These are phyloP conservation scores for Lagerstroemia speciosa DNA, from an alignment of 345 rosid genomes.

Conservation along the genomic window DNA sequence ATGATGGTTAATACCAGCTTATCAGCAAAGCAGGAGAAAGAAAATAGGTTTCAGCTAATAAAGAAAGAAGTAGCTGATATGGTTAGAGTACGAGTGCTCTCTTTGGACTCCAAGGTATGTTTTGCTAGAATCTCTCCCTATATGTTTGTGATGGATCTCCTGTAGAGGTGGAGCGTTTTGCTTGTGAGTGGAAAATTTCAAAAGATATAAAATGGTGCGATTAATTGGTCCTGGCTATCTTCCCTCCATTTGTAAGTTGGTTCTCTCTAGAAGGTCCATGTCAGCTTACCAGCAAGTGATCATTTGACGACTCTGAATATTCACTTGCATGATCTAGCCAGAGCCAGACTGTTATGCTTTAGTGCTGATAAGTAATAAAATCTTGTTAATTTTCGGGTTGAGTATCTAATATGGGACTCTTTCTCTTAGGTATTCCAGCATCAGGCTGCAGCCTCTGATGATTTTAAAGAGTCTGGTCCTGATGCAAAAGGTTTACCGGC, in stretches of 20 bases:
- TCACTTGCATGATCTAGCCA: background rate
- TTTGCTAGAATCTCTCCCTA: background rate
- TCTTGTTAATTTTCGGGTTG: background rate
- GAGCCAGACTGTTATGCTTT: background rate
- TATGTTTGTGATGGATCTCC: background rate
- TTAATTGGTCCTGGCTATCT: background rate
- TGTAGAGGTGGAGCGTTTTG: background rate
- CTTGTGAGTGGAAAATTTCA: background rate
- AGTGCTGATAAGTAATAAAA: background rate
- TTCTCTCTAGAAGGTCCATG: background rate
- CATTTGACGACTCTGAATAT: background rate
- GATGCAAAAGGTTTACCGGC: constrained; percentile 41
- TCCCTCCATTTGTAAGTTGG: background rate
- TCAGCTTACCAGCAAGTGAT: background rate
- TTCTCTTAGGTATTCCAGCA: constrained; percentile 45
- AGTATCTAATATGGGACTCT: background rate
- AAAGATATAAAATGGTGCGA: background rate
- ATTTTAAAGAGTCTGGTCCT: constrained; percentile 49
- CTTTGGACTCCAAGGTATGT: constrained; percentile 56
- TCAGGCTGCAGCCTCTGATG: constrained; percentile 58
- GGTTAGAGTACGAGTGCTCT: constrained; percentile 43
- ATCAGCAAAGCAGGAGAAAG: constrained; percentile 76
- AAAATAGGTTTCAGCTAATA: constrained; percentile 63
- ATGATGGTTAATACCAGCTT: constrained; percentile 58
- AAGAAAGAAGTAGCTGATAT: constrained; percentile 80